Evolutionary conservation across 352 stramenopile species (phyloP).

Genomic region (Phytophthora fragariae): DNA sequence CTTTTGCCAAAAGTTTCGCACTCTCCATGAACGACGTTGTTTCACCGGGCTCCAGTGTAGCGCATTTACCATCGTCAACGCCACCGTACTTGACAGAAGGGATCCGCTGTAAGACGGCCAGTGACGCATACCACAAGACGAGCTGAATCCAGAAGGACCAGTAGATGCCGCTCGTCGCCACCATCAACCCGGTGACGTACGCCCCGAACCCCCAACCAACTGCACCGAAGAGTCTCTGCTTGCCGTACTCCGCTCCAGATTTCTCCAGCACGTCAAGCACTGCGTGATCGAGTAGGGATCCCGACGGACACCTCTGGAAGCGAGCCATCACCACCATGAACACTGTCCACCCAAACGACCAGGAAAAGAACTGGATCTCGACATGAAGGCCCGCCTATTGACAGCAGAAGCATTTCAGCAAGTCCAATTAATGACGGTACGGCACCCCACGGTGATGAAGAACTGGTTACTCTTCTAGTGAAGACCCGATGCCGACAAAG

Average conservation of each 20-base stretch:
- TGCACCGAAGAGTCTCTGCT: slow-evolving; percentile 73
- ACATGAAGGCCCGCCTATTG: no score
- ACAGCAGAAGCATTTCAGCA: no score
- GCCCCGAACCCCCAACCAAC: slow-evolving; percentile 62
- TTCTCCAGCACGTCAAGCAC: slow-evolving; percentile 61
- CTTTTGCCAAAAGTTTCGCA: slow-evolving; percentile 33
- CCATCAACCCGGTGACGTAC: slow-evolving; percentile 63
- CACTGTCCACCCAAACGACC: slow-evolving; percentile 49
- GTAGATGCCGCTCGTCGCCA: slow-evolving; percentile 51
- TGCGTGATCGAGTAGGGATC: slow-evolving; percentile 68
- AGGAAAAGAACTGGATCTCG: slow-evolving; percentile 50
- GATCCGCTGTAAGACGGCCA: neutral
- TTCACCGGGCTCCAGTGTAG: neutral
- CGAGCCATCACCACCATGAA: slow-evolving; percentile 56
- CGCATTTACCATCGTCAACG: neutral
- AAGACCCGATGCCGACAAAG: no score
- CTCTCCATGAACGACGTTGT: slow-evolving; percentile 45
- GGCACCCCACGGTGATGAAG: no score
- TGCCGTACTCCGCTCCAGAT: slow-evolving; percentile 75
- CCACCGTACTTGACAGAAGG: neutral
- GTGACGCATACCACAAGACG: slow-evolving; percentile 1
- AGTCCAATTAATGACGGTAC: no score
- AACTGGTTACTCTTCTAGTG: no score
- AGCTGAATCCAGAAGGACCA: slow-evolving; percentile 1
- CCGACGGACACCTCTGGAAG: slow-evolving; percentile 53